These are phyloP conservation scores for Pleurotus tuoliensis DNA, from an alignment of 768 basidiomycete species.

Conservation along the genomic window DNA sequence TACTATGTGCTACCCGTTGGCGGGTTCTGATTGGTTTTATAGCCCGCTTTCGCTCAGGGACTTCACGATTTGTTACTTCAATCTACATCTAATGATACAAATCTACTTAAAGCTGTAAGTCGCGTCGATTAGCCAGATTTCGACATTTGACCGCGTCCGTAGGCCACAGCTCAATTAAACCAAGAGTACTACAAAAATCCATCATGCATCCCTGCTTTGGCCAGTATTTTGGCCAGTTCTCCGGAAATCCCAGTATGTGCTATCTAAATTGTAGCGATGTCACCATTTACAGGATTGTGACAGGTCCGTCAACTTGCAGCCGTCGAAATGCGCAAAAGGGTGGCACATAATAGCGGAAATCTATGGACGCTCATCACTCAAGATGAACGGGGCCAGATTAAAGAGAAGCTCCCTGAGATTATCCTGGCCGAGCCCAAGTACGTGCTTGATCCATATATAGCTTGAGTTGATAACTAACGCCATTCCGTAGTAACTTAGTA, in stretches of 20 bases:
- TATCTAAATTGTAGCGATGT: conserved; percentile 8
- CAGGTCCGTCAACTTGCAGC: conserved; percentile 97
- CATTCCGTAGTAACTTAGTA: conserved; percentile 66
- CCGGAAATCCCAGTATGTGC: conserved; percentile 64
- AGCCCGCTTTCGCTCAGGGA: conserved; percentile 75
- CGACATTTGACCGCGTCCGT: conserved; percentile 8
- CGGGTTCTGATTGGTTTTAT: conserved; percentile 17
- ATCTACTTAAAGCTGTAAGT: conserved; percentile 83
- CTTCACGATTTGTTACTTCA: conserved; percentile 85
- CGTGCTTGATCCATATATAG: conserved; percentile 20
- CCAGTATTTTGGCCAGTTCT: conserved; percentile 79
- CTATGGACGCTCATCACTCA: conserved; percentile 75
- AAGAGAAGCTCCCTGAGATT: conserved; percentile 73
- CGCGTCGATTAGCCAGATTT: conserved; percentile 11
- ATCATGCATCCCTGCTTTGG: conserved; percentile 86
- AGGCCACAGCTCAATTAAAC: conserved; percentile 93
- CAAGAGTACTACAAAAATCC: conserved; percentile 91
- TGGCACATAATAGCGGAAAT: conserved; percentile 72
- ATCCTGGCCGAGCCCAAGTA: conserved; percentile 78
- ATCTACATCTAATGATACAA: conserved; percentile 85
- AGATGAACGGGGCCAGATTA: conserved; percentile 77
- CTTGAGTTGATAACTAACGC: conserved; percentile 5
- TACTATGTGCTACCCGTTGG: conserved; percentile 6
- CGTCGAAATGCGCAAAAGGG: conserved; percentile 93
- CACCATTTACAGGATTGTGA: neutral